Evolutionary conservation across 305 asterid species (phyloP), one percentile per base, ranked within the genome.

Genomic region (Solanum hybrid): DNA sequence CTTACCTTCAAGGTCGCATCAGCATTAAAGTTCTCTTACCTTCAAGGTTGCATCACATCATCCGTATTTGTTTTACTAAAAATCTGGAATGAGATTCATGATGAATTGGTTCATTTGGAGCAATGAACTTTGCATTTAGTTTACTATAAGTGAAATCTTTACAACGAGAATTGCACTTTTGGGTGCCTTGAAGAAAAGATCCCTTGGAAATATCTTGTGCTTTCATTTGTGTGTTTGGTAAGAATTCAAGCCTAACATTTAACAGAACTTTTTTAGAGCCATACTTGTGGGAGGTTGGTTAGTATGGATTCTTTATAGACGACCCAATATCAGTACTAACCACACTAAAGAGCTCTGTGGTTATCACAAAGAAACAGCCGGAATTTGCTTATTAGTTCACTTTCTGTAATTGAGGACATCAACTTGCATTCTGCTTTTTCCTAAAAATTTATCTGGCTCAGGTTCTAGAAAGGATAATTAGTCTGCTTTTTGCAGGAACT

Each of bases 401-500:
- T 82, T 82, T 17, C 38, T 42, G 86, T 27, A 42, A 82, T 19
- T 27, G 27, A 51, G 71, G 27, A 40, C 71, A 82, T 27, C 72
- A 27, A 82, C 72, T 45, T 42, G 87, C 87, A 42, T 81, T 81
- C 72, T 22, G 6, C 72, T 42, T 81, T 29, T 51, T 17, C 36
- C 71, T 26, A 27, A 42, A 17, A 27, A 3, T 2, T 14, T 42
- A 42, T 40, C 10, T 31, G 36, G 37, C 72, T 15, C 36, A 81
- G 86, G 86, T 32, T 78, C n/a, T 78, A 36, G 86, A 40, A 81
- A 81, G 86, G 86, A 40, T 32, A 81, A 90, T 90, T 89, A 93
- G 98, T 98, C 93, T 85, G 45, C 32, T 34, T 36, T 85, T 56
- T 32, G 89, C 94, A 96, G 99, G 99, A 97, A 92, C 93, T 96